These are phyloP conservation scores for Albizia julibrissin DNA, from an alignment of 306 rosid genomes.

Conservation along the genomic window DNA sequence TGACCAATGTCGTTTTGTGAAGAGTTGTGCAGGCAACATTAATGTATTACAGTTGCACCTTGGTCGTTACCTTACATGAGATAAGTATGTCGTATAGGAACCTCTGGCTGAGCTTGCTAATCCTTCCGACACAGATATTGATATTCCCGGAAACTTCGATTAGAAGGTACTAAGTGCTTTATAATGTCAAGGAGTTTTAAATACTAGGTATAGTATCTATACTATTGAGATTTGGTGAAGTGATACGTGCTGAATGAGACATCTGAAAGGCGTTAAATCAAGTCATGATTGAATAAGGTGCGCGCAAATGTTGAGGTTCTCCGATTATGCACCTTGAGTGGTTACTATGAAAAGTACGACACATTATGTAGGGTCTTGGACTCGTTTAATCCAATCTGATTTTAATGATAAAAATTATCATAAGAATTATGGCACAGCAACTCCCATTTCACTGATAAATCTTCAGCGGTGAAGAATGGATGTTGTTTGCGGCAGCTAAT, in stretches of 20 bases:
- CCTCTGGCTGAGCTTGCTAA: slow-evolving; percentile 76
- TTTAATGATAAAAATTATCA: neutral
- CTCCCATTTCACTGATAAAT: slow-evolving; percentile 26
- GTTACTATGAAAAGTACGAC: slow-evolving; percentile 26
- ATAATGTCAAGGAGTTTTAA: slow-evolving; percentile 30
- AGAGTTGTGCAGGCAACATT: slow-evolving; percentile 8
- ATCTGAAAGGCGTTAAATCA: slow-evolving; percentile 24
- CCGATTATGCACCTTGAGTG: slow-evolving; percentile 31
- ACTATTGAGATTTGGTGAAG: slow-evolving; percentile 43
- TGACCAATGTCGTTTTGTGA: slow-evolving; percentile 1
- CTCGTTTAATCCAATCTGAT: slow-evolving; percentile 22
- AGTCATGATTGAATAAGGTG: slow-evolving; percentile 26
- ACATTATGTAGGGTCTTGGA: slow-evolving; percentile 25
- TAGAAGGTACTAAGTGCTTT: slow-evolving; percentile 63
- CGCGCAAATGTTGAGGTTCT: slow-evolving; percentile 38
- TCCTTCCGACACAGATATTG: slow-evolving; percentile 81
- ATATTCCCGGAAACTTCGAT: slow-evolving; percentile 78
- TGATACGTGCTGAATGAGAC: slow-evolving; percentile 33
- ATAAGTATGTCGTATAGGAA: slow-evolving; percentile 56
- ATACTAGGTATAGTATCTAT: slow-evolving; percentile 33
- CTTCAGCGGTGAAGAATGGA: slow-evolving; percentile 24
- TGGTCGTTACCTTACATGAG: slow-evolving; percentile 26
- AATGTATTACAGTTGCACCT: slow-evolving; percentile 19
- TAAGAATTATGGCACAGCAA: slow-evolving; percentile 16
- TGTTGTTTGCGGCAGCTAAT: neutral